phyloP scores from a whole-genome alignment of 805 yeast species.

The Starmerella scarabaei region DNA sequence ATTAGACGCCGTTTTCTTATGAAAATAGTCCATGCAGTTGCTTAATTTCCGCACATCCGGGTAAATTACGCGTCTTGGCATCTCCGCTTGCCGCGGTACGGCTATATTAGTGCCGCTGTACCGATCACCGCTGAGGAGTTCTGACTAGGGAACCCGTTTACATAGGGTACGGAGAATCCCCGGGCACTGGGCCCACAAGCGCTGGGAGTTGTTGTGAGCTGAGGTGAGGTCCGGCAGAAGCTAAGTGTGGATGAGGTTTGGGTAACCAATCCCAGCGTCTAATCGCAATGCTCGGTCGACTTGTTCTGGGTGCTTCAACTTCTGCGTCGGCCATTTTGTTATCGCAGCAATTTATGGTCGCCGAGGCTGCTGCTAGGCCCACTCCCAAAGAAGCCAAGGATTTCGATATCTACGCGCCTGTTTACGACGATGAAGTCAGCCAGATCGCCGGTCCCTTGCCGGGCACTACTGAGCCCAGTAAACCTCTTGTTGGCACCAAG shows the following conservation, averaged over 20 bases:
- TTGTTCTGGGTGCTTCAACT: slow-evolving; percentile 2
- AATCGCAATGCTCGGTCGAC: slow-evolving; percentile 5
- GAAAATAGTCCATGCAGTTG: no score
- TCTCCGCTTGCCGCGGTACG: no score
- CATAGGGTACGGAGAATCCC: no score
- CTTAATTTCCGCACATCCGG: no score
- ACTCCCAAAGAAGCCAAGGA: slow-evolving; percentile 10
- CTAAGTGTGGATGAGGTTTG: not conserved
- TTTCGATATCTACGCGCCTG: slow-evolving; percentile 15
- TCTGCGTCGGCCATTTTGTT: slow-evolving; percentile 3
- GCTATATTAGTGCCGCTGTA: no score
- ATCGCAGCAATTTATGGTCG: not conserved
- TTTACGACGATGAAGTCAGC: slow-evolving; percentile 25
- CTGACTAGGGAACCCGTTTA: no score
- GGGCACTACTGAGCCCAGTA: slow-evolving; percentile 21
- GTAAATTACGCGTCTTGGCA: no score
- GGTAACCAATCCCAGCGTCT: not conserved
- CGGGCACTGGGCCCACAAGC: no score
- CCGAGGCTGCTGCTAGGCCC: slow-evolving; percentile 3
- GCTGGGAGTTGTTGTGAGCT: no score
- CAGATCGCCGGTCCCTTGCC: slow-evolving; percentile 20
- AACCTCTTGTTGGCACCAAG: slow-evolving; percentile 9
- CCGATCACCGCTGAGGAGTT: no score
- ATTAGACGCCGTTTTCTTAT: no score
- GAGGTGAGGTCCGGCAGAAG: not conserved